Percentiles rank a stretch among this genome's conserved stretches.
These are phyloP conservation scores for Pisolithus tinctorius DNA, from an alignment of 768 basidiomycete species.

Conservation along the genomic window DNA sequence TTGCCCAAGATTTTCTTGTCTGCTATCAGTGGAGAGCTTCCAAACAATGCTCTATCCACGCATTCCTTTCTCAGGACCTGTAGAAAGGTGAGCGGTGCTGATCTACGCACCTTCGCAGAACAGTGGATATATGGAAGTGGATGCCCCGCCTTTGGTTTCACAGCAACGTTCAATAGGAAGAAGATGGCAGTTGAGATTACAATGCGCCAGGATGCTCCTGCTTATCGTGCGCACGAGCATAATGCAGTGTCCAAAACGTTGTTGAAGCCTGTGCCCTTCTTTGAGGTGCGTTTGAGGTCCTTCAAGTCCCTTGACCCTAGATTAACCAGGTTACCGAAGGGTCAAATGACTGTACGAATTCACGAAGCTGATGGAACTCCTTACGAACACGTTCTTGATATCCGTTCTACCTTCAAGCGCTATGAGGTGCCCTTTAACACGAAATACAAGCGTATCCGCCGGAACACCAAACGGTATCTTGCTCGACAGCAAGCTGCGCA, in stretches of 20 bases:
- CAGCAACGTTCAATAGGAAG: slow-evolving; percentile 91
- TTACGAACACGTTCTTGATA: slow-evolving; percentile 95
- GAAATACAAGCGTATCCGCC: slow-evolving; percentile 92
- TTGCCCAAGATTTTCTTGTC: slow-evolving; percentile 93
- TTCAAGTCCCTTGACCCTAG: background rate
- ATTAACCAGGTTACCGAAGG: slow-evolving; percentile 36
- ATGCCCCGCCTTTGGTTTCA: slow-evolving; percentile 85
- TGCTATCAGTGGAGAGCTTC: slow-evolving; percentile 86
- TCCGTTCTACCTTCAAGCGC: slow-evolving; percentile 80
- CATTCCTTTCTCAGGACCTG: slow-evolving; percentile 87
- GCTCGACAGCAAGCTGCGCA: slow-evolving; percentile 90
- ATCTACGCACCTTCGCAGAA: slow-evolving; percentile 87
- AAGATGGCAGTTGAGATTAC: slow-evolving; percentile 97
- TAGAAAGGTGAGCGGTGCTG: slow-evolving; percentile 88
- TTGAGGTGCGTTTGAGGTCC: slow-evolving; percentile 55
- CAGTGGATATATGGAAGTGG: slow-evolving; percentile 99
- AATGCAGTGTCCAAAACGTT: slow-evolving; percentile 60
- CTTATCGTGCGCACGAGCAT: slow-evolving; percentile 57
- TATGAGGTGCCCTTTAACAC: slow-evolving; percentile 98
- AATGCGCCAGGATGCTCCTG: slow-evolving; percentile 85
- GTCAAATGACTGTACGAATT: slow-evolving; percentile 97
- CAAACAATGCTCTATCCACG: slow-evolving; percentile 80
- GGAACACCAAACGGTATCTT: slow-evolving; percentile 93
- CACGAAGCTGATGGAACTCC: slow-evolving; percentile 99
- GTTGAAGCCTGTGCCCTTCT: slow-evolving; percentile 81